A percentile compares a stretch with the other conserved stretches of the same genome.
Evolutionary conservation across 257 asterid species (phyloP).

Genomic region (Solanum appendiculatum): DNA sequence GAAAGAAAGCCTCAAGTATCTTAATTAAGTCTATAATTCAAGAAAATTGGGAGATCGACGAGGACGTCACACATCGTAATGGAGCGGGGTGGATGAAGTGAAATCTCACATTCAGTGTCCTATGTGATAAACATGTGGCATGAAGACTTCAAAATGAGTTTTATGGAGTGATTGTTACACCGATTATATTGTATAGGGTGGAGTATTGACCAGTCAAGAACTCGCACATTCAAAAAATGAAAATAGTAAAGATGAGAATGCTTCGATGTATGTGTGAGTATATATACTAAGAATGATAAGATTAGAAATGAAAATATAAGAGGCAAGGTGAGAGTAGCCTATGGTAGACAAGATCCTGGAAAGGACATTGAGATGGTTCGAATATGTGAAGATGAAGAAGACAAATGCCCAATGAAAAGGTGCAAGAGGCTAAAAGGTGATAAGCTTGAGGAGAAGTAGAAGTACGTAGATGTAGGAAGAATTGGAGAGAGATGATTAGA

Average conservation of each 20-base stretch:
- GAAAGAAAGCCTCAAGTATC: too few species aligned
- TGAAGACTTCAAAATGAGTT: background rate
- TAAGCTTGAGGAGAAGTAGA: too few species aligned
- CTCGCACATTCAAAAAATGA: background rate
- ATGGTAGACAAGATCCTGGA: too few species aligned
- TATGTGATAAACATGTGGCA: background rate
- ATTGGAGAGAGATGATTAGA: too few species aligned
- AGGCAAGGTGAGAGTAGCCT: background rate
- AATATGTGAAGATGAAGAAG: too few species aligned
- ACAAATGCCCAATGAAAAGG: too few species aligned
- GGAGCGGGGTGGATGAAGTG: background rate
- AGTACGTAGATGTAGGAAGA: too few species aligned
- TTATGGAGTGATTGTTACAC: background rate
- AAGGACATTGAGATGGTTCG: background rate
- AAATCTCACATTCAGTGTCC: too few species aligned
- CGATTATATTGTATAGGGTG: fast-evolving
- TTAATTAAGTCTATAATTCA: too few species aligned
- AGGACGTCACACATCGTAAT: background rate
- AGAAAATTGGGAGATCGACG: background rate
- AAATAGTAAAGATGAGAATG: background rate
- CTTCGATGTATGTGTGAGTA: background rate
- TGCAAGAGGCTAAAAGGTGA: too few species aligned
- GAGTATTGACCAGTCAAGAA: background rate
- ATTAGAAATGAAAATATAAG: too few species aligned
- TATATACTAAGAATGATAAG: background rate